phyloP scores from a whole-genome alignment of 768 basidiomycete species.

The Tephrocybe sp. region DNA sequence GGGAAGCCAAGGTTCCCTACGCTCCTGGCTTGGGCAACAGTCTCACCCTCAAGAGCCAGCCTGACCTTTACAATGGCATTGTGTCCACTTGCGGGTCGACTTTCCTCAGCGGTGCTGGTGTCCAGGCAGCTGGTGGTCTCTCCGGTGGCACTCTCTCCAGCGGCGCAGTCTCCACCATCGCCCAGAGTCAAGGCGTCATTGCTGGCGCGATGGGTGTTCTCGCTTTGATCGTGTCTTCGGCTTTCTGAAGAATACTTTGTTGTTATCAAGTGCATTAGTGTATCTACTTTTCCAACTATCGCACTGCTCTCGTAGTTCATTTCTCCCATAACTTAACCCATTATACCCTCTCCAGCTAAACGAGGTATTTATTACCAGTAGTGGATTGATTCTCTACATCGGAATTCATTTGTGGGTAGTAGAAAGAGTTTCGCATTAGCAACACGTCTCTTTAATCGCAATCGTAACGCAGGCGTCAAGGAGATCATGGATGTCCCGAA shows the following conservation, averaged over 20 bases:
- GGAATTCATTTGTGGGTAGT: slow-evolving; percentile 6
- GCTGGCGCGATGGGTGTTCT: slow-evolving; percentile 15
- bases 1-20: slow-evolving; percentile 70
- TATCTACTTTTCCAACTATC: slow-evolving; percentile 7
- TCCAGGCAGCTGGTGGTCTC: slow-evolving; percentile 66
- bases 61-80: slow-evolving; percentile 61
- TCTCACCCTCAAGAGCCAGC: slow-evolving; percentile 63
- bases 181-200: slow-evolving; percentile 22
- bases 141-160: slow-evolving; percentile 32
- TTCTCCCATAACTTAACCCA: slow-evolving; percentile 18
- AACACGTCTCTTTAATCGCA: background rate
- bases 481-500: too few species aligned
- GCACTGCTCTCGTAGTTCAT: slow-evolving; percentile 13
- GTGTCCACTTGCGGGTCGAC: slow-evolving; percentile 59
- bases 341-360: slow-evolving; percentile 22
- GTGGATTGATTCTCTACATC: slow-evolving; percentile 15
- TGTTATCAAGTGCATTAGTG: slow-evolving; percentile 13
- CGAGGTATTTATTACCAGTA: slow-evolving; percentile 18
- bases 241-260: slow-evolving; percentile 14
- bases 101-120: slow-evolving; percentile 63
- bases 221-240: slow-evolving; percentile 14
- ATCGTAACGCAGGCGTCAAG: too few species aligned
- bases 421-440: background rate
- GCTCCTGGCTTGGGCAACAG: slow-evolving; percentile 69
- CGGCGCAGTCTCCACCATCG: slow-evolving; percentile 23